A percentile compares a stretch with the other conserved stretches of the same genome.
Conservation (phyloP, 2,329 filamentous ascomycete genomes). For the Fusarium protoensiforme region DNA sequence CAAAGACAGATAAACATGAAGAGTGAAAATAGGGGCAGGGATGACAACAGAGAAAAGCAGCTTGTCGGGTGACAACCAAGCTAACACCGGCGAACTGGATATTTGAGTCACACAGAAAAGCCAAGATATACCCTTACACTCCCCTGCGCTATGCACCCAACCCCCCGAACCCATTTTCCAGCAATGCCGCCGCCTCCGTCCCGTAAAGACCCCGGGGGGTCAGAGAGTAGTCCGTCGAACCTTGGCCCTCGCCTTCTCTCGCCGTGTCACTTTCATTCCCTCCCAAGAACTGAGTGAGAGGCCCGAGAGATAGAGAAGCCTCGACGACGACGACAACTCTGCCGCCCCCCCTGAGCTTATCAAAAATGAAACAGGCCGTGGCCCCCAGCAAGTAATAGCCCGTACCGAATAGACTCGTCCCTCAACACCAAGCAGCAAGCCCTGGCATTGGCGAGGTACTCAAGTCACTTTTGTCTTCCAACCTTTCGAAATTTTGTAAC, state of each 20-base stretch:
- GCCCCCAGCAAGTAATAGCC: constrained; percentile 45
- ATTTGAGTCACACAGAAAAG: constrained; percentile 50
- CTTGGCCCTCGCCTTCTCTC: neutral
- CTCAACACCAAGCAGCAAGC: constrained; percentile 46
- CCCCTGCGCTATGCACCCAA: constrained; percentile 58
- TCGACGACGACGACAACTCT: constrained; percentile 4
- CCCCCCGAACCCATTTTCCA: constrained; percentile 54
- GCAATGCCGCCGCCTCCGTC: constrained; percentile 51
- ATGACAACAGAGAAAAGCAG: constrained; percentile 42
- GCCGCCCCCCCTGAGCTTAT: constrained; percentile 42
- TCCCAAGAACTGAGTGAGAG: neutral
- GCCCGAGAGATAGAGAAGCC: neutral
- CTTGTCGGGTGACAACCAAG: constrained; percentile 35
- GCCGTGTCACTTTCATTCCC: neutral
- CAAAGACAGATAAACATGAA: constrained; percentile 20
- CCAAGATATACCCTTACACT: constrained; percentile 55
- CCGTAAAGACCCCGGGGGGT: constrained; percentile 24
- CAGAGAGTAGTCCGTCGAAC: neutral
- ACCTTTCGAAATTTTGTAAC: constrained; percentile 48
- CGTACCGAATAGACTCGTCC: constrained; percentile 46
- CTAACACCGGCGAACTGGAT: constrained; percentile 45
- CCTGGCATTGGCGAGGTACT: constrained; percentile 45
- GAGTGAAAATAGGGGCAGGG: constrained; percentile 22
- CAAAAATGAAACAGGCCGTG: constrained; percentile 46
- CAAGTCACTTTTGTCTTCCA: constrained; percentile 56